Evolutionary conservation across 129 eudicot species (phyloP).

Genomic region (Kitagawia praeruptora): DNA sequence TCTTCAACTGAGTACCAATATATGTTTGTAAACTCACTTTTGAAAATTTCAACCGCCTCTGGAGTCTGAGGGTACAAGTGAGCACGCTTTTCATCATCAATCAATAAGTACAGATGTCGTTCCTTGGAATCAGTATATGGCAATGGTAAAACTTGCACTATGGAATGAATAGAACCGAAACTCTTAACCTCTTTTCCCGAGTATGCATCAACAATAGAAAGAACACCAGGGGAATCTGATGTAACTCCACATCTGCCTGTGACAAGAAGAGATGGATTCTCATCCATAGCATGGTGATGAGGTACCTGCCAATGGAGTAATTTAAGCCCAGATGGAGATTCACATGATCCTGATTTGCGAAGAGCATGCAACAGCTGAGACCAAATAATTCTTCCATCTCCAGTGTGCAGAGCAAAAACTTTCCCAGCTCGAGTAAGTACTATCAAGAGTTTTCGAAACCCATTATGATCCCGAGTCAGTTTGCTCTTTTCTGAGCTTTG

Average conservation of each 20-base stretch:
- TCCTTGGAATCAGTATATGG: constrained; percentile 81
- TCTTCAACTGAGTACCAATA: constrained; percentile 87
- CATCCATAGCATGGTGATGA: constrained; percentile 92
- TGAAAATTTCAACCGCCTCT: constrained; percentile 67
- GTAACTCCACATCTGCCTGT: constrained; percentile 73
- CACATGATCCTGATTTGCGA: constrained; percentile 54
- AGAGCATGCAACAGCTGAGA: constrained; percentile 59
- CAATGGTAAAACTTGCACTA: constrained; percentile 61
- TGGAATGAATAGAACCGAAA: constrained; percentile 47
- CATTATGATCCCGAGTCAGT: constrained; percentile 94
- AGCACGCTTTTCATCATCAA: constrained; percentile 54
- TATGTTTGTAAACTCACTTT: constrained; percentile 59
- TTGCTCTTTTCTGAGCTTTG: constrained; percentile 84
- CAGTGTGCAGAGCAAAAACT: constrained; percentile 84
- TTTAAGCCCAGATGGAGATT: constrained; percentile 54
- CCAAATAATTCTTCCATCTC: constrained; percentile 97
- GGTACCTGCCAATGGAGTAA: constrained; percentile 86
- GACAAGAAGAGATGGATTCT: constrained; percentile 80
- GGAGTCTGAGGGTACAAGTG: constrained; percentile 73
- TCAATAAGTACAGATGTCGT: constrained; percentile 66
- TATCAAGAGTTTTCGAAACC: constrained; percentile 76
- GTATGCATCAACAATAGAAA: constrained; percentile 73
- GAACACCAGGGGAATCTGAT: constrained; percentile 47
- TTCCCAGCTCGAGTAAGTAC: constrained; percentile 90
- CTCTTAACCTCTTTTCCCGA: constrained; percentile 56